These are phyloP conservation scores for Solioccasus polychromus DNA, from an alignment of 768 basidiomycete genomes.

Conservation along the genomic window DNA sequence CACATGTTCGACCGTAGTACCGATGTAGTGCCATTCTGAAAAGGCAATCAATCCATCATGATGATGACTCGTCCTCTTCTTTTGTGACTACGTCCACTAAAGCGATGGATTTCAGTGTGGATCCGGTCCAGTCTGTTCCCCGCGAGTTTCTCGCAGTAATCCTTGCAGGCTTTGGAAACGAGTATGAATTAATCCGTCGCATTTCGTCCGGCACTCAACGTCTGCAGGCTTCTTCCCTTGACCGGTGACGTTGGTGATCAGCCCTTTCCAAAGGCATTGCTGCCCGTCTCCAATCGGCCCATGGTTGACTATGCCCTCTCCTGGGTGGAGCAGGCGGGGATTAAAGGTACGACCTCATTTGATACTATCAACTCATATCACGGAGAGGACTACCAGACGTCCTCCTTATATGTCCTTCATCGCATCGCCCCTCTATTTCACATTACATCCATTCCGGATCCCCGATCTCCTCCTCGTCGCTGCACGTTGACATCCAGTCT, in stretches of 20 bases:
- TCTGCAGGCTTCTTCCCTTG: slow-evolving; percentile 63
- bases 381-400: slow-evolving; percentile 54
- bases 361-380: slow-evolving; percentile 6
- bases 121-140: slow-evolving; percentile 48
- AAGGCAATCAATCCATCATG: slow-evolving; percentile 14
- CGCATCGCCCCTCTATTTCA: slow-evolving; percentile 72
- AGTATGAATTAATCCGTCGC: slow-evolving; percentile 45
- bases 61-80: slow-evolving; percentile 12
- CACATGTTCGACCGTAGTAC: too few relatives aligned
- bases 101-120: slow-evolving; percentile 64
- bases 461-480: slow-evolving; percentile 55
- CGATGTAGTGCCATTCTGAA: slow-evolving; percentile 20
- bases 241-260: slow-evolving; percentile 78
- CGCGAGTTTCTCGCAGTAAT: slow-evolving; percentile 87
- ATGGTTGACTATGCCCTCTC: slow-evolving; percentile 79
- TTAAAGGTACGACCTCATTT: slow-evolving; percentile 55
- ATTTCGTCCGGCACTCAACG: not conserved
- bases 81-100: not conserved
- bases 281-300: slow-evolving; percentile 85
- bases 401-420: slow-evolving; percentile 77
- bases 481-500: slow-evolving; percentile 75
- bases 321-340: slow-evolving; percentile 87
- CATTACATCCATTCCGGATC: slow-evolving; percentile 83
- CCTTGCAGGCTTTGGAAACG: slow-evolving; percentile 89
- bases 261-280: slow-evolving; percentile 80